Evolutionary conservation across 768 basidiomycete species (phyloP), one percentile per base, ranked within the genome.

Genomic region (Trametes cubensis): DNA sequence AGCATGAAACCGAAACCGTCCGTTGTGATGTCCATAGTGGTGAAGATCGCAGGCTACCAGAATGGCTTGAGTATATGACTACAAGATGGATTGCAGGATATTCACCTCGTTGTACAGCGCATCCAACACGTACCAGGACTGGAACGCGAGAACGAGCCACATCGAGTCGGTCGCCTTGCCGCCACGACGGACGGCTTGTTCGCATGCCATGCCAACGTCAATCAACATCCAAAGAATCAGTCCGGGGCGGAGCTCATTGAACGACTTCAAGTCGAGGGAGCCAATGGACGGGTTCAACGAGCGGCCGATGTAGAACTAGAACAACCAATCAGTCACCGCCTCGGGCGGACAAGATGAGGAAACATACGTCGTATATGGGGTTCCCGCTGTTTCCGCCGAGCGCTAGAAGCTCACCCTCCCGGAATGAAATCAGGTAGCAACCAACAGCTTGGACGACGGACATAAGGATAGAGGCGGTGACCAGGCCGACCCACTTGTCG

Each of bases 1-100:
- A 99, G 88, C 97, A 99, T 99, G 82, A 95, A 98, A 7, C 97
- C 97, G 70, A 98, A 98, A 13, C 97, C 97, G 69, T 99, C 97
- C 13, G 91, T 92, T 3, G 89, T 95, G 71, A 99, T 95, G 71
- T 99, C 97, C 92, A 99, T 99, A 4, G 90, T 94, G 0, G 93
- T 95, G 60, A 98, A 81, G 66, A 99, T 82, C 11, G 92, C 89
- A 2, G 91, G 83, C 93, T 97, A 66, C 7, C 38, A 0, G 2
- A 13, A 13, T 0, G 5, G 15, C 21, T 55, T 39, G 10, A 61
- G 40, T n/a, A 40, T 18, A 21, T 0, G 21, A 14, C n/a, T 1
- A 42, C 4, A 6, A 13, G 3, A 5, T n/a, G 28, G 1, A 41
- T 10, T 30, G 49, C 18, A 23, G 18, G 38, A 13, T 6, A 68